A percentile compares a stretch with the other conserved stretches of the same genome.
These are phyloP conservation scores for Tulasnella calospora DNA, from an alignment of 768 basidiomycete genomes.

Conservation along the genomic window DNA sequence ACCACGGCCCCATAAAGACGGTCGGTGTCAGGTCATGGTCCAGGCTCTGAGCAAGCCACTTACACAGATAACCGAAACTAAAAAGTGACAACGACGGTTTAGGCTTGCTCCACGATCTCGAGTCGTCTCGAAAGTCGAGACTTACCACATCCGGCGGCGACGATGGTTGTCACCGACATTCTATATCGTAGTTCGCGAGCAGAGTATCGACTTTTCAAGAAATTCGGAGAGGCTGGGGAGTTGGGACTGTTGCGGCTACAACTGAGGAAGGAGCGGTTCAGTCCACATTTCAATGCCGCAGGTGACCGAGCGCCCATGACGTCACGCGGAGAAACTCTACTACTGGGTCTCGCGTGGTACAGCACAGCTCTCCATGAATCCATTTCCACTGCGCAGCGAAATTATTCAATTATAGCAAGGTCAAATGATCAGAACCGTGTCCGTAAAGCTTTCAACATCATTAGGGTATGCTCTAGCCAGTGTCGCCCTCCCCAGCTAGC, in stretches of 20 bases:
- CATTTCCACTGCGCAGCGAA: not conserved
- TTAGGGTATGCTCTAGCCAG: not conserved
- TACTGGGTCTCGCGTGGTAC: not conserved
- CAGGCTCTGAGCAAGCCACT: not conserved
- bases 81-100: not conserved
- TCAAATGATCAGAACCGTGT: not conserved
- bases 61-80: not conserved
- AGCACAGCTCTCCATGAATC: not conserved
- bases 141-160: not conserved
- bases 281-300: not conserved
- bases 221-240: not conserved
- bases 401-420: not conserved
- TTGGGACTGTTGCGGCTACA: not conserved
- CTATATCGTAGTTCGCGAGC: not conserved
- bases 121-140: not conserved
- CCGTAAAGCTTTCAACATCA: not conserved
- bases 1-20: not conserved
- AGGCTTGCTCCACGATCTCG: not conserved
- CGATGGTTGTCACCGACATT: not conserved
- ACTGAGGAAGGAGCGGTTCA: not conserved
- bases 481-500: not conserved
- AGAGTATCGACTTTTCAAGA: not conserved
- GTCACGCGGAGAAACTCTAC: not conserved
- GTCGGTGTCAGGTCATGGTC: not conserved
- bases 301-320: not conserved